phyloP scores from a whole-genome alignment of 768 basidiomycete species.

The Dendrothele bispora region DNA sequence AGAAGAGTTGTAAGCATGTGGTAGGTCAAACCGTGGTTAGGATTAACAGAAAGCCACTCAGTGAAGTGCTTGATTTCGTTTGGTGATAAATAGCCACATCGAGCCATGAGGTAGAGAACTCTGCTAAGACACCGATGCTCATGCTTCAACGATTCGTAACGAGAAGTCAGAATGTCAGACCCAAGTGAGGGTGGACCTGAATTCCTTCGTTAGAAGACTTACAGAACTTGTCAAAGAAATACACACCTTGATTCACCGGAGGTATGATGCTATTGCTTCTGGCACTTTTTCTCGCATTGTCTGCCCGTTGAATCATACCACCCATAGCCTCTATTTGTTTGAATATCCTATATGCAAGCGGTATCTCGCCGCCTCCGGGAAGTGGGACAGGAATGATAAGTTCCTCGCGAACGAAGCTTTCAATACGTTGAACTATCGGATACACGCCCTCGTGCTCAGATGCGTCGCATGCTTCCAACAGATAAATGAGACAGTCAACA shows the following conservation, averaged over 20 bases:
- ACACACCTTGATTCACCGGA: conserved; percentile 55
- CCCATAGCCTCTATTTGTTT: conserved; percentile 64
- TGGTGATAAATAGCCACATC: conserved; percentile 59
- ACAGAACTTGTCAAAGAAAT: background rate
- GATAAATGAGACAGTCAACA: conserved; percentile 66
- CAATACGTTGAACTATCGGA: conserved; percentile 50
- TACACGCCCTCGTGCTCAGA: conserved; percentile 45
- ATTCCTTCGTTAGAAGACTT: background rate
- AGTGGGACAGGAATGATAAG: conserved; percentile 40
- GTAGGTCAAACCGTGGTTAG: conserved; percentile 67
- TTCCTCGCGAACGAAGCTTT: conserved; percentile 54
- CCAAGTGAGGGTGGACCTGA: conserved; percentile 48
- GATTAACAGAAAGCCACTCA: conserved; percentile 69
- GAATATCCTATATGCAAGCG: conserved; percentile 57
- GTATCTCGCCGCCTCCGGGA: conserved; percentile 34
- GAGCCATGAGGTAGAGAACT: conserved; percentile 61
- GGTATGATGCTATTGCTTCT: conserved; percentile 58
- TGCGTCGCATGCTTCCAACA: conserved; percentile 63
- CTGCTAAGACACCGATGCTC: conserved; percentile 70
- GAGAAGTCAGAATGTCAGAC: conserved; percentile 63
- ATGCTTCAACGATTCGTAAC: conserved; percentile 71
- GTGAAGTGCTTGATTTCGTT: conserved; percentile 62
- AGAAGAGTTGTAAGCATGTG: conserved; percentile 69
- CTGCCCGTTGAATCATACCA: conserved; percentile 49
- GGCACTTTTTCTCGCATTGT: conserved; percentile 62